Evolutionary conservation across 176 grass and related monocot species (phyloP).

Genomic region (Oryza punctata): DNA sequence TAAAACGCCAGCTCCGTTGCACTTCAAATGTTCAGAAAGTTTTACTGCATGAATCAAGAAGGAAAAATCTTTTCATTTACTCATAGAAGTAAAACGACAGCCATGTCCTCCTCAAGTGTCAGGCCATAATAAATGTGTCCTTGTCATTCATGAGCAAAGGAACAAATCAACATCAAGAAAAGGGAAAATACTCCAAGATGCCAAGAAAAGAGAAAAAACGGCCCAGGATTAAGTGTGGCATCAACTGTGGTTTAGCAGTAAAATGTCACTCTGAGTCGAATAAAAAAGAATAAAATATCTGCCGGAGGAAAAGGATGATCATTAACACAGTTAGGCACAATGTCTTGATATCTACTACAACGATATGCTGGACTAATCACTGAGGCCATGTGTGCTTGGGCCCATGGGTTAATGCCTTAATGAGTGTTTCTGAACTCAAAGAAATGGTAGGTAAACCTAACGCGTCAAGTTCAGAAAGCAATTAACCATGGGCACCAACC

Average conservation of each 20-base stretch:
- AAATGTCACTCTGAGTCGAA: background rate
- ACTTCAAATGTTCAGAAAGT: slow-evolving; percentile 18
- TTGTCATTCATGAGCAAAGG: background rate
- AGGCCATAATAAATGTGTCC: slow-evolving; percentile 20
- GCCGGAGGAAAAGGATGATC: background rate
- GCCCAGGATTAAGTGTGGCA: background rate
- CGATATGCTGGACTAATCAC: background rate
- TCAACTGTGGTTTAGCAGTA: slow-evolving; percentile 3
- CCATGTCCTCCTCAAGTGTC: slow-evolving; percentile 12
- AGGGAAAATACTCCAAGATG: background rate
- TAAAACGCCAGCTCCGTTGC: slow-evolving; percentile 27
- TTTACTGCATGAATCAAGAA: slow-evolving; percentile 21
- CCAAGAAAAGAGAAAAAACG: background rate
- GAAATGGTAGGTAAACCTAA: slow-evolving; percentile 49
- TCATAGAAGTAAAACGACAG: background rate
- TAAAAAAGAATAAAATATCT: background rate
- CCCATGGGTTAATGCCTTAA: slow-evolving; percentile 31
- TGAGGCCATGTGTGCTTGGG: slow-evolving; percentile 40
- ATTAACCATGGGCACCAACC: slow-evolving; percentile 26
- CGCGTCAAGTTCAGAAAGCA: slow-evolving; percentile 21
- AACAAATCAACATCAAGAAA: slow-evolving; percentile 15
- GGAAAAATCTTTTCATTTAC: slow-evolving; percentile 7
- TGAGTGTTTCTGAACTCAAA: slow-evolving; percentile 32
- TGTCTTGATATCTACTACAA: slow-evolving; percentile 19
- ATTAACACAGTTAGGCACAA: background rate